Base-by-base conservation (phyloP, 257 asterid genomes). In the Galeopsis tetrahit region DNA sequence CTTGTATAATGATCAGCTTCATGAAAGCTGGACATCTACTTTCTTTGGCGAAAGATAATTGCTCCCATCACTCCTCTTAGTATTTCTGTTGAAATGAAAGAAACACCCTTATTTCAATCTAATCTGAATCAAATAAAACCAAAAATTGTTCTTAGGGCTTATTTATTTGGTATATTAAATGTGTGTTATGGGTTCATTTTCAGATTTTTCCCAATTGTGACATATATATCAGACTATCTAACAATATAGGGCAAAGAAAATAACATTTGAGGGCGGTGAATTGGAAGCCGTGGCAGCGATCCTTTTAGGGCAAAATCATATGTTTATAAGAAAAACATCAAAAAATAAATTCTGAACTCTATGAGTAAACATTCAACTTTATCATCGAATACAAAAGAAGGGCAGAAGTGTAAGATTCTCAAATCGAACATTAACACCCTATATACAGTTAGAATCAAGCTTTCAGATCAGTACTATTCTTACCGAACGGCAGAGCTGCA, bases 401-500 rank as follows among this genome's bases (percentile, higher is more conserved):
- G 42, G 46, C 31, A 8, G 21, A 33, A 33, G n/a, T 6, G 44
- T 4, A 39, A 34, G 11, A 11, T 35, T 34, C 66, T 58, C 58
- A 11, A 6, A 35, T 28, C 58, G 36, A 48, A 60, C 57, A 38
- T 17, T 4, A 66, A 11, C 17, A 59, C 8, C 8, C 59, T n/a
- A 14, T 10, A 60, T 11, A 57, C 48, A 65, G 15, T 13, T 51
- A 34, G 48, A 39, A 67, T 32, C 38, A 59, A 7, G 57, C 36
- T 49, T 10, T 7, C 14, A n/a, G 33, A 60, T 59, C 70, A 51
- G 28, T 31, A 1, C 0, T 10, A 15, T 2, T 1, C 79, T 38
- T 10, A 69, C 72, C 55, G 40, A 17, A 43, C 63, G 73, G 42
- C 14, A 15, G 60, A 33, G 63, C 10, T 17, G 64, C 55, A 49